A percentile compares a stretch with the other conserved stretches of the same genome.
Conservation (phyloP, 176 grass and related monocot species). For the Neostapfia colusana region DNA sequence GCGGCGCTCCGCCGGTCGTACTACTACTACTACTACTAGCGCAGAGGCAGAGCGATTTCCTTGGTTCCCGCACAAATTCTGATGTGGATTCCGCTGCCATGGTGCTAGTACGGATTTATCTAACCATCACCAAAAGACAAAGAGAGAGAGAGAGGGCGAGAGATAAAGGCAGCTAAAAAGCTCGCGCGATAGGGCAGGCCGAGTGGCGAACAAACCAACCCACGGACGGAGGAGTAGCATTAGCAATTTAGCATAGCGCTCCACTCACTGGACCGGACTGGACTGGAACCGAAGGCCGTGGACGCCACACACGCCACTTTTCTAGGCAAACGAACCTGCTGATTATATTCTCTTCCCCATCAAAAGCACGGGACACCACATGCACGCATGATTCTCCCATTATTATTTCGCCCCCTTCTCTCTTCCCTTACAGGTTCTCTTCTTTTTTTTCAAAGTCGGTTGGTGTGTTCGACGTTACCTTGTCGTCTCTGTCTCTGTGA, state of each 20-base stretch:
- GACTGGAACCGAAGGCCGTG: neutral
- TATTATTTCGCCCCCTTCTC: neutral
- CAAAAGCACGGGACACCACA: neutral
- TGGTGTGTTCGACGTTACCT: slow-evolving; percentile 5
- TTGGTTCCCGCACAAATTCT: slow-evolving; percentile 32
- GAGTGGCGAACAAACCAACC: slow-evolving; percentile 43
- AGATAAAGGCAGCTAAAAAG: neutral
- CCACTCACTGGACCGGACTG: neutral
- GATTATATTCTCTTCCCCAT: neutral
- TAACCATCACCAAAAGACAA: neutral
- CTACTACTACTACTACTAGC: neutral
- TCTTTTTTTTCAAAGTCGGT: neutral
- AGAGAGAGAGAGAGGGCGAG: neutral
- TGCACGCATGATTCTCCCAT: neutral
- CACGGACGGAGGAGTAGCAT: neutral
- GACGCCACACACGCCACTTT: neutral
- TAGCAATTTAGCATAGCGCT: slow-evolving; percentile 1
- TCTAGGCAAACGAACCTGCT: neutral
- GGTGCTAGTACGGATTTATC: neutral
- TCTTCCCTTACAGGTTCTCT: neutral
- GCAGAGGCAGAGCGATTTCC: neutral
- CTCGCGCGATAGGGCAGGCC: neutral
- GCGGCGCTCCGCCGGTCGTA: neutral
- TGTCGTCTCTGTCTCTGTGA: neutral
- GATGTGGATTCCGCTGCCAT: slow-evolving; percentile 29